Conservation (phyloP, 306 rosid genomes). For the Geum urbanum region DNA sequence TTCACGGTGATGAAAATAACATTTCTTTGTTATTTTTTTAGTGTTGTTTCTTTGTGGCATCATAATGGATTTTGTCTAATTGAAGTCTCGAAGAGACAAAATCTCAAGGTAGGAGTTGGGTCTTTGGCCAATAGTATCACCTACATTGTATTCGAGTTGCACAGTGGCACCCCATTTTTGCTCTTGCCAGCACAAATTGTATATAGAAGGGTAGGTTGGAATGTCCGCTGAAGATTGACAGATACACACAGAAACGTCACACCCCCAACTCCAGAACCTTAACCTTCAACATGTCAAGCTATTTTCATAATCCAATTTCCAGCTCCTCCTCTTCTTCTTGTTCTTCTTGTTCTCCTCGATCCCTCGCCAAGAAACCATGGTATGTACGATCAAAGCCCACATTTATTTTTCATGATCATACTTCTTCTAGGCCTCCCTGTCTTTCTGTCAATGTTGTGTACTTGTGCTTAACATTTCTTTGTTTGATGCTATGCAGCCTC, state of each 20-base stretch:
- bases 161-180: neutral
- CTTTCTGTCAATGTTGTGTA: neutral
- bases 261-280: neutral
- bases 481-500: constrained; percentile 39
- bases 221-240: constrained; percentile 31
- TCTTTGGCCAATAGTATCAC: neutral
- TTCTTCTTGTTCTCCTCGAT: neutral
- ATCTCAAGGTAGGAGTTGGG: neutral
- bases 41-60: no score
- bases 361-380: constrained; percentile 37
- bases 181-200: neutral
- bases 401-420: neutral
- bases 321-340: neutral
- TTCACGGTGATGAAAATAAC: no score
- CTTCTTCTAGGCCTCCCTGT: constrained; percentile 5
- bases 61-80: neutral
- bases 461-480: neutral
- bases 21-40: no score
- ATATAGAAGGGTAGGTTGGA: constrained; percentile 42
- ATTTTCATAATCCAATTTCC: constrained; percentile 13
- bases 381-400: constrained; percentile 19
- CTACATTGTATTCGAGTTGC: neutral
- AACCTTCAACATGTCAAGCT: neutral
- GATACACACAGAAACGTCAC: neutral
- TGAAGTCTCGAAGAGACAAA: neutral